Base-by-base conservation (phyloP, 129 eudicot species). In the Rutidosis leptorrhynchoides region DNA sequence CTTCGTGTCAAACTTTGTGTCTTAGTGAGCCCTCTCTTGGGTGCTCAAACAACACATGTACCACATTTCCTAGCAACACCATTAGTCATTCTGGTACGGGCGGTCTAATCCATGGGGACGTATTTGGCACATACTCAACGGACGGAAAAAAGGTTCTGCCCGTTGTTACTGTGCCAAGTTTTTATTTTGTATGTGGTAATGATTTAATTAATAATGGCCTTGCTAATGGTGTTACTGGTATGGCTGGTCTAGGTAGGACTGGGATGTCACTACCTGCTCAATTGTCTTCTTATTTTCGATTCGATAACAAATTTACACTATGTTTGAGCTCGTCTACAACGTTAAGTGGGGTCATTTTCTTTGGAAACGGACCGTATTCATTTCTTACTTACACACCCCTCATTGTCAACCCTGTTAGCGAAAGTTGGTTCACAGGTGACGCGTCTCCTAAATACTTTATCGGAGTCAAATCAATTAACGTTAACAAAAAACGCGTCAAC, bases 331-430 rank as follows among this genome's bases (percentile, higher is more conserved):
- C 62, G 9, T 57, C 62, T 25, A 57, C 37, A 16, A 26, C 8
- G 5, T 25, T 46, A n/a, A 60, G 25, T 17, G 65, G 65, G 1
- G 25, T 3, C 2, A 46, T 60, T 15, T 29, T 60, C 24, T 60
- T 60, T 15, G 65, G 65, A 17, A 17, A 7, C 19, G 65, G 65
- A 2, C 65, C 65, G 7, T 28, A 30, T 30, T 6, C 43, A 9
- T 60, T 60, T 29, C 65, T 60, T 60, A 17, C 7, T 4, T 30
- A 60, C 46, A 60, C 65, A 10, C 65, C 46, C 1, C 65, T 60
- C 6, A 60, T 30, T 32, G 8, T 60, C 2, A 60, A 60, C 9
- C 24, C 65, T 3, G 25, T 29, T 60, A 33, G 15, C 8, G 45
- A 19, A n/a, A 19, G 15, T 28, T 25, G 46, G 6, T 60, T 60